These are phyloP conservation scores for Podospora appendiculata DNA, from an alignment of 495 filamentous ascomycete genomes.

Conservation along the genomic window DNA sequence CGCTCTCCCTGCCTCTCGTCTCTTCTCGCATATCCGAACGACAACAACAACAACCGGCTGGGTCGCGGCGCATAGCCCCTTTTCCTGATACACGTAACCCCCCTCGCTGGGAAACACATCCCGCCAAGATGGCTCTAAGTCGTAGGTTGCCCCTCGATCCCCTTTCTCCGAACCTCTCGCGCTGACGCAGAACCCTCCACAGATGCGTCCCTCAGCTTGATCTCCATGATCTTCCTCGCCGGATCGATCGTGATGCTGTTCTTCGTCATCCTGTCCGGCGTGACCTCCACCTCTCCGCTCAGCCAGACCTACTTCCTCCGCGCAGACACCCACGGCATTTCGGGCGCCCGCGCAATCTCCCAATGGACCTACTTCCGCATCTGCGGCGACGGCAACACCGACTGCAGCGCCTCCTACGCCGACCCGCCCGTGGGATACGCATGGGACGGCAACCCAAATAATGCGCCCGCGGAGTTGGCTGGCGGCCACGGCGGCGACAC, in stretches of 20 bases:
- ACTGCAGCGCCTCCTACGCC: slow-evolving; percentile 38
- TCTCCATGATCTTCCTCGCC: slow-evolving; percentile 69
- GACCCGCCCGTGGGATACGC: slow-evolving; percentile 43
- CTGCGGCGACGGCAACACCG: slow-evolving; percentile 39
- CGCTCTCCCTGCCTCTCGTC: too few relatives aligned
- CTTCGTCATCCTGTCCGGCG: slow-evolving; percentile 70
- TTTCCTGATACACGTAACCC: too few relatives aligned
- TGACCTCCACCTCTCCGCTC: slow-evolving; percentile 50
- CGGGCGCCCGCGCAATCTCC: slow-evolving; percentile 52
- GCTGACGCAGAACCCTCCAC: neutral
- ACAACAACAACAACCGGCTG: too few relatives aligned
- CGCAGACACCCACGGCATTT: slow-evolving; percentile 62
- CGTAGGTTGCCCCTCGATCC: slow-evolving; percentile 4
- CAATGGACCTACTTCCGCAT: slow-evolving; percentile 88
- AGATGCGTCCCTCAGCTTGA: slow-evolving; percentile 32
- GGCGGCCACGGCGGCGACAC: slow-evolving; percentile 39
- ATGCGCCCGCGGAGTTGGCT: slow-evolving; percentile 32
- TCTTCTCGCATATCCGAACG: too few relatives aligned
- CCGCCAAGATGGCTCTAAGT: slow-evolving; percentile 12
- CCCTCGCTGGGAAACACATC: neutral
- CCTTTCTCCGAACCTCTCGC: neutral
- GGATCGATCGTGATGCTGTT: slow-evolving; percentile 69
- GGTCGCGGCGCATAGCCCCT: too few relatives aligned
- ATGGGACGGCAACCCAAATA: slow-evolving; percentile 32
- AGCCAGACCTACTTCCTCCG: slow-evolving; percentile 76